Base-by-base conservation (phyloP, 1,284 basidiomycete genomes). In the Marasmius fiardii region DNA sequence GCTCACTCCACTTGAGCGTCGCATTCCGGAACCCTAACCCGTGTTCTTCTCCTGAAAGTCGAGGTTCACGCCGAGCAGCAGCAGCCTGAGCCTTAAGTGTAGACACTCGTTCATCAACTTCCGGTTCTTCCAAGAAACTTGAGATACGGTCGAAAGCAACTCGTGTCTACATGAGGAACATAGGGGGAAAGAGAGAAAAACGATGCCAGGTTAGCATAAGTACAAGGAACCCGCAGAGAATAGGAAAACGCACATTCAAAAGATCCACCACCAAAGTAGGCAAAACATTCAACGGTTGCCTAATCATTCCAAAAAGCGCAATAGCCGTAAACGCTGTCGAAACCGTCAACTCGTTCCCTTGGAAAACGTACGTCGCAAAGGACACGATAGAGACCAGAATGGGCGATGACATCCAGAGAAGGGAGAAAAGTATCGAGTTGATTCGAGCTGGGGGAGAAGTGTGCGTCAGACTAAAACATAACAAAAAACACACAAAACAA, bases 101-200 rank as follows among this genome's bases (percentile, higher is more conserved):
- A 0, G 85, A 88, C 0, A 89, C 86, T 70, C 86, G 86, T 14
- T 79, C 81, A 0, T 82, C 75, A 2, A 92, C 88, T 68, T 95
- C 94, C 44, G 92, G 90, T 68, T 95, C 93, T 4, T 79, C 78
- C 8, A 96, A 78, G 69, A 89, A 96, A 0, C 82, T 84, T 24
- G 90, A 79, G 56, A 96, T 91, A 51, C 94, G 88, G 51, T 91
- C 80, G 26, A 95, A 68, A 0, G 90, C 83, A 2, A 96, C 90
- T 21, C 82, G 77, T 0, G 89, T 81, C 80, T 93, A 68, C 8
- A 58, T 59, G n/a, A n/a, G n/a, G n/a, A n/a, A n/a, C n/a, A n/a
- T n/a, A n/a, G n/a, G n/a, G n/a, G n/a, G n/a, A n/a, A n/a, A n/a
- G n/a, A n/a, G n/a, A n/a, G 8, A 58, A 7, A 67, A 56, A 21